Percentiles rank a stretch among this genome's conserved stretches.
Conservation (phyloP, 805 yeast genomes). For the Saturnispora quitensis region DNA sequence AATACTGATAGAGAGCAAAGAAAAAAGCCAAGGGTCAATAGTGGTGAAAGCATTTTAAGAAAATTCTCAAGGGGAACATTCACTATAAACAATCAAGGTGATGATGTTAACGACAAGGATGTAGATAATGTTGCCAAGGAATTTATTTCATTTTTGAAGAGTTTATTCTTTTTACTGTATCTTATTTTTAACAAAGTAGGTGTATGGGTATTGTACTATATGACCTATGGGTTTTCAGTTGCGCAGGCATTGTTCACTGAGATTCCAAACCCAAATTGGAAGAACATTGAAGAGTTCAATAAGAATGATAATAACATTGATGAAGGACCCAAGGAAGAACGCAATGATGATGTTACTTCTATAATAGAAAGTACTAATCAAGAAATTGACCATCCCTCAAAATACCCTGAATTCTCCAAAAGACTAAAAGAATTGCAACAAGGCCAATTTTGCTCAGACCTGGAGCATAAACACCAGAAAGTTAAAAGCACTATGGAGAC, state of each 20-base stretch:
- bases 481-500: neutral
- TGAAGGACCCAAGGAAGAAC: neutral
- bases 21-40: neutral
- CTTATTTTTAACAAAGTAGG: constrained; percentile 18
- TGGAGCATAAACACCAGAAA: neutral
- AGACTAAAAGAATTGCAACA: constrained; percentile 2
- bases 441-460: neutral
- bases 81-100: neutral
- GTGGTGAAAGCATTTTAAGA: neutral
- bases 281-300: neutral
- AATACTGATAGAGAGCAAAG: neutral
- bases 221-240: constrained; percentile 13
- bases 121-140: constrained; percentile 3
- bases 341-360: constrained; percentile 4
- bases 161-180: constrained; percentile 13
- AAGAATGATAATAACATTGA: neutral
- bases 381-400: neutral
- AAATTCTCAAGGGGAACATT: constrained; percentile 2
- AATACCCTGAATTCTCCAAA: constrained; percentile 5
- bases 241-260: constrained; percentile 13
- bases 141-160: constrained; percentile 14
- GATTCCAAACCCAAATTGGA: constrained; percentile 22
- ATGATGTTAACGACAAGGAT: neutral
- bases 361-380: constrained; percentile 1
- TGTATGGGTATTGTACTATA: constrained; percentile 19